Percentiles rank a stretch among this genome's conserved stretches.
These are phyloP conservation scores for Camellia lanceoleosa DNA, from an alignment of 148 eudicot species.

Conservation along the genomic window DNA sequence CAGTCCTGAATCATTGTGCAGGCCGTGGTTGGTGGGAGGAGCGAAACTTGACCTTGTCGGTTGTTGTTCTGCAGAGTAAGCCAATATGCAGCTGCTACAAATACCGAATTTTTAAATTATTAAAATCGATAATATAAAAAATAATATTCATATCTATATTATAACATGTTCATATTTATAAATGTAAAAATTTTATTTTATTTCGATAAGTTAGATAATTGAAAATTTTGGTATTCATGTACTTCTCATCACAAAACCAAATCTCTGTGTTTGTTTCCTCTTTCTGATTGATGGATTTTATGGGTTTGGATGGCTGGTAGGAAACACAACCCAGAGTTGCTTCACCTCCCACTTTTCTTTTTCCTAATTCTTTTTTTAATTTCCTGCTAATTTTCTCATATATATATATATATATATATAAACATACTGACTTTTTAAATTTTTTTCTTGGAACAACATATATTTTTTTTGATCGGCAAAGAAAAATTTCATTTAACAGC, in stretches of 20 bases:
- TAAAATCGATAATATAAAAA: too few species aligned
- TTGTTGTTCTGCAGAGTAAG: slow-evolving; percentile 22
- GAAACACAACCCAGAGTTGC: slow-evolving; percentile 27
- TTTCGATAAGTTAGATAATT: too few species aligned
- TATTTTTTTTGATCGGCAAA: too few species aligned
- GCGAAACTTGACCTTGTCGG: slow-evolving; percentile 60
- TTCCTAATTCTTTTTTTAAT: neutral
- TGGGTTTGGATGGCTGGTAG: slow-evolving; percentile 33
- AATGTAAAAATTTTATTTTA: too few species aligned
- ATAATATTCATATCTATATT: too few species aligned
- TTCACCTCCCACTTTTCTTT: neutral
- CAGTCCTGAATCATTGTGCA: slow-evolving; percentile 49
- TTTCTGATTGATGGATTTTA: slow-evolving; percentile 7
- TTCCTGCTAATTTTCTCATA: too few species aligned
- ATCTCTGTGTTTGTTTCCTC: neutral
- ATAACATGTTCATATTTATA: too few species aligned
- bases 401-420: neutral
- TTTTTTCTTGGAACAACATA: too few species aligned
- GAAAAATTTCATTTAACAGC: too few species aligned
- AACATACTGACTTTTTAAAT: too few species aligned
- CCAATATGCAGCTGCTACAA: neutral
- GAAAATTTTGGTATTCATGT: too few species aligned
- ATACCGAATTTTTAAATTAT: too few species aligned
- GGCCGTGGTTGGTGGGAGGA: slow-evolving; percentile 38
- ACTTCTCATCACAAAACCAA: neutral